Evolutionary conservation across 345 rosid genomes (phyloP), one percentile per base, ranked within the genome.

Genomic region (Eucalyptus polyanthemos): DNA sequence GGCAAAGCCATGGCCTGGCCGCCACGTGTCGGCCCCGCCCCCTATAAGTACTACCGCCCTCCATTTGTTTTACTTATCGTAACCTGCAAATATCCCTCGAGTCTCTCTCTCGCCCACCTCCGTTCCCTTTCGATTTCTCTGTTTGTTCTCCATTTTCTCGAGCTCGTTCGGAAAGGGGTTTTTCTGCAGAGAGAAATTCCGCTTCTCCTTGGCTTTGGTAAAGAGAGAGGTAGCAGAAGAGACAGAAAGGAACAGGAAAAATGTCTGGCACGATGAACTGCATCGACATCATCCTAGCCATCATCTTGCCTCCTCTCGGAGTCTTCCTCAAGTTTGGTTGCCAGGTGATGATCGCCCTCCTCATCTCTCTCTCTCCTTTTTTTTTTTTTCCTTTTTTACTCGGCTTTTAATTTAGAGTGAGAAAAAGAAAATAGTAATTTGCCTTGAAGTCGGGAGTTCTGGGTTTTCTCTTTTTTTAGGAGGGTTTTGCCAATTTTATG

Each of bases 281-380:
- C 94, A 9, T 97, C 4, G 99, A 97, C 87, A 96, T 97, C 88
- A 34, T 97, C 58, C 86, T 97, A n/a, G 98, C 99, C 11, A 93
- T 97, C 92, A 72, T 96, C 92, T 92, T 97, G 96, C 99, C 99
- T 80, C 99, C 99, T 89, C 98, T 97, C 1, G 99, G 99, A 7
- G 99, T 97, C 91, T 97, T 97, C 92, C 95, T 96, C 95, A 97
- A 92, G 92, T 97, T 24, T 62, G 98, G 97, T 14, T 97, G 99
- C 93, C 17, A 90, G 93, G 99, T 96, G 10, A 13, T 4, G 34
- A 31, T 72, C 34, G 24, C 25, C 25, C 58, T 53, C 58, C 58
- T 21, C 1, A 8, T 19, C 24, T 8, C 58, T 53, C 54, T 51
- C 58, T 53, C 25, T 17, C 10, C 1, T 50, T 0, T 1, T 7